Conservation (phyloP, 768 basidiomycete species). For the Hericium erinaceus region DNA sequence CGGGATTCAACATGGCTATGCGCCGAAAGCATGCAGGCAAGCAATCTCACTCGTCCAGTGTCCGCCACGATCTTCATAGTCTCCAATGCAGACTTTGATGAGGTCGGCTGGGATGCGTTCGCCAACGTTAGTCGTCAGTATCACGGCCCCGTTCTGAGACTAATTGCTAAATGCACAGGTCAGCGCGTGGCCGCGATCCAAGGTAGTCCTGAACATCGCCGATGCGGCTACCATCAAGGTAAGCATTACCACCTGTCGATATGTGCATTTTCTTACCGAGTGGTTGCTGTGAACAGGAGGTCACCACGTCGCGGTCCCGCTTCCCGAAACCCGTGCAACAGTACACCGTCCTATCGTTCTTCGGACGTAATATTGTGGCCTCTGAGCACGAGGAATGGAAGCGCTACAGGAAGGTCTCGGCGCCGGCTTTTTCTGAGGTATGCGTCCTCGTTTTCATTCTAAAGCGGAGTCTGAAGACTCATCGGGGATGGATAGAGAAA, state of each 20-base stretch:
- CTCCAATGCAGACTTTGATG: constrained; percentile 1
- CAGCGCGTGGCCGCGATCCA: neutral
- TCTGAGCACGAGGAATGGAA: constrained; percentile 62
- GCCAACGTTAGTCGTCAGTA: neutral
- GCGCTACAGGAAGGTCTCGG: constrained; percentile 49
- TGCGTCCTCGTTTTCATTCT: neutral
- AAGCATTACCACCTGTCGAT: neutral
- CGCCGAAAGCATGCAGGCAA: neutral
- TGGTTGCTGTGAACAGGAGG: constrained; percentile 30
- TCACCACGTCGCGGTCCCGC: constrained; percentile 35
- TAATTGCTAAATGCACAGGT: neutral
- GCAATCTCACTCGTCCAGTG: neutral
- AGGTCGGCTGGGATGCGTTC: constrained; percentile 4
- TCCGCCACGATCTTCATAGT: neutral
- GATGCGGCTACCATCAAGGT: constrained; percentile 11
- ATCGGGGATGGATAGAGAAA: constrained; percentile 17
- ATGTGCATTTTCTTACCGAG: neutral
- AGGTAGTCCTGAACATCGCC: neutral
- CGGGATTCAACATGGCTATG: neutral
- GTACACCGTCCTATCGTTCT: constrained; percentile 40
- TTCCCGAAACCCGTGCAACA: constrained; percentile 48
- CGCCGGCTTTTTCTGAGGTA: constrained; percentile 60
- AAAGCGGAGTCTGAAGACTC: neutral
- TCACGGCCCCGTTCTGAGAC: too few species aligned
- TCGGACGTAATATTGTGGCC: constrained; percentile 52